Percentiles rank a stretch among this genome's conserved stretches.
Evolutionary conservation across 192 early-diverging fungal genomes (phyloP).

Genomic region (Ambispora gerdemannii): DNA sequence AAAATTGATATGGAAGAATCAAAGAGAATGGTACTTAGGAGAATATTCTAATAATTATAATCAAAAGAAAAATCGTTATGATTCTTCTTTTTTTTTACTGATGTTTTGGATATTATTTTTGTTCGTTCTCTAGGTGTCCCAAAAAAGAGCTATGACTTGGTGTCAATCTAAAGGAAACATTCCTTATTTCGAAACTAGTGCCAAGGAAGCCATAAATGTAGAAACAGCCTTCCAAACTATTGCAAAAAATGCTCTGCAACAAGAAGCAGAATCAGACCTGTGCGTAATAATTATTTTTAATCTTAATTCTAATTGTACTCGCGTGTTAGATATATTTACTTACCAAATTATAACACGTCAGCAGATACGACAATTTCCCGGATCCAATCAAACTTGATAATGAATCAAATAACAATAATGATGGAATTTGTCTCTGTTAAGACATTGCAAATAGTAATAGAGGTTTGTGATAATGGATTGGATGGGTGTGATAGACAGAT

Average conservation of each 20-base stretch:
- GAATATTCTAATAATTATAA: background rate
- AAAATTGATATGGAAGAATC: slow-evolving; percentile 97
- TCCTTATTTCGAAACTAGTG: slow-evolving; percentile 96
- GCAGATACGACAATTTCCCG: too few relatives aligned
- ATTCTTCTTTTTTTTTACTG: background rate
- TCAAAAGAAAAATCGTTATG: background rate
- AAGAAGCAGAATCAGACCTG: slow-evolving; percentile 87
- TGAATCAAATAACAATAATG: too few relatives aligned
- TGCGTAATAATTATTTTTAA: too few relatives aligned
- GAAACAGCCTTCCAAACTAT: slow-evolving; percentile 96
- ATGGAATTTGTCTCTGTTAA: too few relatives aligned
- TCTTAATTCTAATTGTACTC: too few relatives aligned
- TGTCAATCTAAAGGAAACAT: slow-evolving; percentile 95
- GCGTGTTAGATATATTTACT: too few relatives aligned
- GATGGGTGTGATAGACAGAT: too few relatives aligned
- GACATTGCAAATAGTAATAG: too few relatives aligned
- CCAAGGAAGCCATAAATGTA: slow-evolving; percentile 98
- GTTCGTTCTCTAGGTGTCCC: slow-evolving; percentile 68
- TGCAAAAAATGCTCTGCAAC: slow-evolving; percentile 90
- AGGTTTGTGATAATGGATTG: too few relatives aligned
- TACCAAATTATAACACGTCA: too few relatives aligned
- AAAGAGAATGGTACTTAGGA: slow-evolving; percentile 69
- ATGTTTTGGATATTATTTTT: background rate
- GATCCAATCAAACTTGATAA: too few relatives aligned
- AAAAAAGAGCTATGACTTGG: slow-evolving; percentile 94